Base-by-base conservation (phyloP, 106 monocot genomes). In the Dioscorea alata region DNA sequence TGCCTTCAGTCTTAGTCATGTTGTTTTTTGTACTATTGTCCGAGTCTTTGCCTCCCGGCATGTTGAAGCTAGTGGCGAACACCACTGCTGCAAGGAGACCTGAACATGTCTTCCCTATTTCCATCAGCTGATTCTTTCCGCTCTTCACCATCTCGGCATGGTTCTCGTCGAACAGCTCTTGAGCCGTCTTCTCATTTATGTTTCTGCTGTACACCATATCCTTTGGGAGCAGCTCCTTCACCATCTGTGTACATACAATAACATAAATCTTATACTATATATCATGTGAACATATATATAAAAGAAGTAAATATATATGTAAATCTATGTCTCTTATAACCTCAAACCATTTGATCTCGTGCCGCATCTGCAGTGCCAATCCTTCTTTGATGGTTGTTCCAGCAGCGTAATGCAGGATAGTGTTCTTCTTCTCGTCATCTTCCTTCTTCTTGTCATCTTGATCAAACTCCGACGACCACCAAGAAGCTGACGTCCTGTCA, bases 61-160 rank as follows among this genome's bases (percentile, higher is more conserved):
- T 76, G 24, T 73, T 72, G 73, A 76, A 77, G 56, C 77, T 82
- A 10, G 76, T 77, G 5, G 81, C 77, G 28, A 82, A 82, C 19
- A 82, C 81, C 13, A 82, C 76, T 0, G 76, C 81, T 8, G 81
- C 81, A 8, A 82, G 66, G 2, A 82, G 76, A 35, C 81, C 22
- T 2, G 76, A 14, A 28, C 64, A 72, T 19, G 77, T 82, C 59
- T 82, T 68, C 19, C 81, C 81, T 20, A 82, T 23, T 1, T 82
- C 59, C 34, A 12, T 58, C 15, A 77, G 63, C 42, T 77, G 64
- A 0, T 19, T 5, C 64, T 64, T 72, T 23, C 63, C 61, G 4
- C n/a, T 49, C 33, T 69, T 64, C 8, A 77, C n/a, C 82, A 69
- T 77, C 1, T 59, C 31, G 33, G 60, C 51, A 69, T 77, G 82